These are phyloP conservation scores for Scheffersomyces lignicola DNA, from an alignment of 1,139 yeast species.

Conservation along the genomic window DNA sequence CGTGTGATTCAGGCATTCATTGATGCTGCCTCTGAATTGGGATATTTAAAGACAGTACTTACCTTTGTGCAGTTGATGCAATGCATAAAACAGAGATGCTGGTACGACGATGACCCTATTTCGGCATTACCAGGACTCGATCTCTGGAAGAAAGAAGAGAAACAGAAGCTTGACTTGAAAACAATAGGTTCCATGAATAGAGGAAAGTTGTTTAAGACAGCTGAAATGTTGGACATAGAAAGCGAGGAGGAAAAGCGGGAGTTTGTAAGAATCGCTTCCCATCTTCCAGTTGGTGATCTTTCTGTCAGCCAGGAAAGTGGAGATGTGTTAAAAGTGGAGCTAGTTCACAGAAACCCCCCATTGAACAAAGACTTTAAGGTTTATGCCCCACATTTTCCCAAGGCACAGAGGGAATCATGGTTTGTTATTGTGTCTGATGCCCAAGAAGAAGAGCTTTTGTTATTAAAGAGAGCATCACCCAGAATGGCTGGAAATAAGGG, in stretches of 20 bases:
- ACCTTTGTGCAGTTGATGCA: constrained; percentile 73
- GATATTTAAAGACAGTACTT: constrained; percentile 62
- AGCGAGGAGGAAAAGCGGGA: constrained; percentile 26
- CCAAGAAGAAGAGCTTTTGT: constrained; percentile 46
- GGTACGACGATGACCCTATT: constrained; percentile 80
- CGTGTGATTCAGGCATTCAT: constrained; percentile 93
- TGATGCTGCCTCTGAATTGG: constrained; percentile 86
- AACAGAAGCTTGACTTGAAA: constrained; percentile 12
- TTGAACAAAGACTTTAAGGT: constrained; percentile 61
- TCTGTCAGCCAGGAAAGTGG: constrained; percentile 31
- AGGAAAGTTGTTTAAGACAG: constrained; percentile 29
- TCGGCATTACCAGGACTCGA: constrained; percentile 70
- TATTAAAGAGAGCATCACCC: constrained; percentile 71
- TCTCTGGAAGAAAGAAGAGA: constrained; percentile 24
- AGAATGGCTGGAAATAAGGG: constrained; percentile 46
- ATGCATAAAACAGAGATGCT: constrained; percentile 82
- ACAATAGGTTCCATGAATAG: constrained; percentile 22
- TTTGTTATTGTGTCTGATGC: constrained; percentile 64
- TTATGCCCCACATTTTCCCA: constrained; percentile 81
- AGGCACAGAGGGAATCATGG: constrained; percentile 94
- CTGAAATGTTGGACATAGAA: constrained; percentile 30
- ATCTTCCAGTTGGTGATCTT: constrained; percentile 49
- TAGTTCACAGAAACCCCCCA: constrained; percentile 57
- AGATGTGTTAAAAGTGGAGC: constrained; percentile 39
- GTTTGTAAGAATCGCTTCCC: constrained; percentile 45